phyloP scores from a whole-genome alignment of 352 stramenopile genomes.

The Pythium folliculosum region DNA sequence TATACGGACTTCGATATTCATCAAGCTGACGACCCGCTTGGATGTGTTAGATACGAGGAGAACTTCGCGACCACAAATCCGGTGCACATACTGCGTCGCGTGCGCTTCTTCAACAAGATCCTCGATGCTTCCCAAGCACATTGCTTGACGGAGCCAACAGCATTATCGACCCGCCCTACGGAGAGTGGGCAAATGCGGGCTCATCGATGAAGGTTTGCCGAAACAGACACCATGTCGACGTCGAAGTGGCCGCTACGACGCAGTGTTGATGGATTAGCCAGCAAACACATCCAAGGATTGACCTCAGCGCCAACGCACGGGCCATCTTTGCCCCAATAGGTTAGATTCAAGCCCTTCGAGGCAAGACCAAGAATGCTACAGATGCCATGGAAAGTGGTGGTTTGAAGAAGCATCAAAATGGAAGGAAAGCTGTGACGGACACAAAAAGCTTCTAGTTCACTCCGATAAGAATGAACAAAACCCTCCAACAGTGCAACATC shows the following conservation, averaged over 20 bases:
- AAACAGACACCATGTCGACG: neutral
- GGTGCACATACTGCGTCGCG: conserved; percentile 72
- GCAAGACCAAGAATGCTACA: neutral
- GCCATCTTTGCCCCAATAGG: neutral
- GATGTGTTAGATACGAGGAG: conserved; percentile 57
- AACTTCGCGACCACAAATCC: conserved; percentile 75
- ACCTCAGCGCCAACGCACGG: too few relatives aligned
- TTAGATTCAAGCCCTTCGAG: neutral
- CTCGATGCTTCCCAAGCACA: conserved; percentile 51
- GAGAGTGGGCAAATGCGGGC: conserved; percentile 8
- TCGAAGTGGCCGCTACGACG: too few relatives aligned
- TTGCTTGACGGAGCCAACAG: conserved; percentile 5
- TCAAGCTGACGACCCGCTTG: neutral
- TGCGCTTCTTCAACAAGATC: conserved; percentile 76
- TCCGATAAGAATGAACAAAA: too few relatives aligned
- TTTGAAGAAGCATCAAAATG: too few relatives aligned
- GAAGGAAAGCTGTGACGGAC: too few relatives aligned
- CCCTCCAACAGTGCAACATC: too few relatives aligned
- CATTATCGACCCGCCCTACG: conserved; percentile 10
- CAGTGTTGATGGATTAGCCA: neutral
- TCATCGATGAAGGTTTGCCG: conserved; percentile 7
- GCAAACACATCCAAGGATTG: too few relatives aligned
- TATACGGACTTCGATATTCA: neutral
- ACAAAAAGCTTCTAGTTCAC: too few relatives aligned
- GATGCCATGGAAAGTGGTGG: too few relatives aligned